phyloP scores from a whole-genome alignment of 352 stramenopile genomes.

The Pythium grandisporangium region DNA sequence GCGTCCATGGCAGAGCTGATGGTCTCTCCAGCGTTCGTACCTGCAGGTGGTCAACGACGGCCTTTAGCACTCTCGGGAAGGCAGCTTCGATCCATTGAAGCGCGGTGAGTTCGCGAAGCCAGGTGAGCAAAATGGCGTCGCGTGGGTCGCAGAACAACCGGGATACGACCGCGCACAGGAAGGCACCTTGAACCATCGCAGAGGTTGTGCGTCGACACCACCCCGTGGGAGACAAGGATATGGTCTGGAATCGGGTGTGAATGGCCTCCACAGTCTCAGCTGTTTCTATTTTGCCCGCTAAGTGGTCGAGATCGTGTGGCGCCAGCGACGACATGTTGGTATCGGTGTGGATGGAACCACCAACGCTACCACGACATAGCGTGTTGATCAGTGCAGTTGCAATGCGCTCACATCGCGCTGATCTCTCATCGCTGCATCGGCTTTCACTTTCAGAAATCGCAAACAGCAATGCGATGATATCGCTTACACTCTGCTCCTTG shows the following conservation, averaged over 20 bases:
- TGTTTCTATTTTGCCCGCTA: too few species aligned
- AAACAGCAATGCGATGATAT: constrained; percentile 1
- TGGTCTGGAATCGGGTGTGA: neutral
- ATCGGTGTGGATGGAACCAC: neutral
- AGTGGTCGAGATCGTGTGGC: too few species aligned
- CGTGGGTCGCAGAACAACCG: constrained; percentile 11
- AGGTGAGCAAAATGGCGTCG: constrained; percentile 8
- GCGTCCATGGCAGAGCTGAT: too few species aligned
- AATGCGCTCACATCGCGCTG: too few species aligned
- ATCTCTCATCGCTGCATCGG: too few species aligned
- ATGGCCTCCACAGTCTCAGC: too few species aligned
- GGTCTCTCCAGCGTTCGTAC: constrained; percentile 1
- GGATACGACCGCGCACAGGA: constrained; percentile 1
- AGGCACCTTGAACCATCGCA: neutral
- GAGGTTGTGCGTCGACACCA: constrained; percentile 7
- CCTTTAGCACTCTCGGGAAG: constrained; percentile 1
- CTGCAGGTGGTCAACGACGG: constrained; percentile 9
- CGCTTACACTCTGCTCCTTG: neutral
- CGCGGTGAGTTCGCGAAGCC: constrained; percentile 11
- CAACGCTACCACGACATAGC: neutral
- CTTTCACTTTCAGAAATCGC: neutral
- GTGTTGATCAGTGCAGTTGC: neutral
- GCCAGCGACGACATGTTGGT: too few species aligned
- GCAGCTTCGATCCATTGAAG: constrained; percentile 10
- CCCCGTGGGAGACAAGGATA: constrained; percentile 1